Conservation (phyloP, 2,329 filamentous ascomycete species). For the Ustulina deusta region DNA sequence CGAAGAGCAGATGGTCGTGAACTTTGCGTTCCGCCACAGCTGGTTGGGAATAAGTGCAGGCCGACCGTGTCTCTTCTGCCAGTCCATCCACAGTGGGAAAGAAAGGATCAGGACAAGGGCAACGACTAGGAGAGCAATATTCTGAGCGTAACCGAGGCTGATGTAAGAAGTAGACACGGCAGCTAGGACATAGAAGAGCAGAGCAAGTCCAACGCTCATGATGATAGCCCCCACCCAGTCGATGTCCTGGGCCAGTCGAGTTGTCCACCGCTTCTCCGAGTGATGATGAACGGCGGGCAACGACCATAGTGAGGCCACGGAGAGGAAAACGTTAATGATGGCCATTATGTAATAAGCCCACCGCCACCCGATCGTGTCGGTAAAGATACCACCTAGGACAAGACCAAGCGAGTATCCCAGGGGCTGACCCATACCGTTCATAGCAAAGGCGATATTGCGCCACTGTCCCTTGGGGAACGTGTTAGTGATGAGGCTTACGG, state of each 20-base stretch:
- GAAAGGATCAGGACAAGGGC: conserved; percentile 56
- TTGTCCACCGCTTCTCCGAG: too few relatives aligned
- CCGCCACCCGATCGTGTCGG: conserved; percentile 55
- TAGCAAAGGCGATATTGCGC: conserved; percentile 48
- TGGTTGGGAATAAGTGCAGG: conserved; percentile 67
- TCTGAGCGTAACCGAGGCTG: conserved; percentile 51
- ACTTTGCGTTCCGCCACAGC: conserved; percentile 66
- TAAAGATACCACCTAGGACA: conserved; percentile 56
- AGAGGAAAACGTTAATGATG: conserved; percentile 44
- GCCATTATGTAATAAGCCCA: conserved; percentile 51
- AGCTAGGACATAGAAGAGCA: conserved; percentile 60
- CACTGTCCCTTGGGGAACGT: conserved; percentile 32
- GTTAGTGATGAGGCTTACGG: conserved; percentile 36
- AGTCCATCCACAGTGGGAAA: conserved; percentile 59
- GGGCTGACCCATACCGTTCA: conserved; percentile 53
- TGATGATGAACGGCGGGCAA: too few relatives aligned
- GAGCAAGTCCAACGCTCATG: conserved; percentile 54
- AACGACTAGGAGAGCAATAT: conserved; percentile 56
- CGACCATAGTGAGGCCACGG: too few relatives aligned
- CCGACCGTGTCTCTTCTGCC: conserved; percentile 22
- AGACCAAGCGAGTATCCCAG: conserved; percentile 56
- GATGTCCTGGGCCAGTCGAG: conserved; percentile 44
- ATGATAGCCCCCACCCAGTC: conserved; percentile 61
- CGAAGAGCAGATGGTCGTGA: conserved; percentile 63
- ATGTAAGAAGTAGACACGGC: conserved; percentile 52